These are phyloP conservation scores for Botryotinia convoluta DNA, from an alignment of 2,329 filamentous ascomycete species.

Conservation along the genomic window DNA sequence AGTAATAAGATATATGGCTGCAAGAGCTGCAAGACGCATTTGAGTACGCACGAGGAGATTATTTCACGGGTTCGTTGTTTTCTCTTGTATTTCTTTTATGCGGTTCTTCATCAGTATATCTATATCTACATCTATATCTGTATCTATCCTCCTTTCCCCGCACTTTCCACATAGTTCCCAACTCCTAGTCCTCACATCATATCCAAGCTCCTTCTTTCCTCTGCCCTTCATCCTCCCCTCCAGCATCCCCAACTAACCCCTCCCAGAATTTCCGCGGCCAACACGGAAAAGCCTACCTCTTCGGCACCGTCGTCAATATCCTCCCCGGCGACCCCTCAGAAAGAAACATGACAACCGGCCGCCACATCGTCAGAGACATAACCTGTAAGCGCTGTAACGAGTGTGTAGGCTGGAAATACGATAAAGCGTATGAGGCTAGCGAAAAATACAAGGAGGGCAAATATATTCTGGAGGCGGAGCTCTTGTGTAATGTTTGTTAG, in stretches of 20 bases:
- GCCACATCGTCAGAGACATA: constrained; percentile 93
- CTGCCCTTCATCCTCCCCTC: not conserved
- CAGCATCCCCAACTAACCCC: not conserved
- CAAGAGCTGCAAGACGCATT: constrained; percentile 92
- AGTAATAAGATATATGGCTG: constrained; percentile 87
- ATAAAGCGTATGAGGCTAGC: constrained; percentile 85
- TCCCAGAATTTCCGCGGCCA: constrained; percentile 93
- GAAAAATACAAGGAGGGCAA: constrained; percentile 99
- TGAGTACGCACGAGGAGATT: constrained; percentile 93
- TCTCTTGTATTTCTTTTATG: not conserved
- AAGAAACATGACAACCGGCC: constrained; percentile 96
- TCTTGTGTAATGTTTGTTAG: constrained; percentile 73
- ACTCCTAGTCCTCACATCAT: not conserved
- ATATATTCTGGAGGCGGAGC: constrained; percentile 90
- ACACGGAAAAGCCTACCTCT: constrained; percentile 96
- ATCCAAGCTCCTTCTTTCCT: not conserved
- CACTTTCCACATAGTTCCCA: not conserved
- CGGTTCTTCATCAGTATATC: not conserved
- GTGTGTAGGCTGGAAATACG: constrained; percentile 97
- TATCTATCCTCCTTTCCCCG: not conserved
- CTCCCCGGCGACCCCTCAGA: constrained; percentile 80
- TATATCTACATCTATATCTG: not conserved
- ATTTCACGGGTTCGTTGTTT: constrained; percentile 73
- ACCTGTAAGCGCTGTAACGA: constrained; percentile 86
- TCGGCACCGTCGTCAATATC: constrained; percentile 91